These are phyloP conservation scores for Lasiodiplodia hormozganensis DNA, from an alignment of 2,329 filamentous ascomycete genomes.

Conservation along the genomic window DNA sequence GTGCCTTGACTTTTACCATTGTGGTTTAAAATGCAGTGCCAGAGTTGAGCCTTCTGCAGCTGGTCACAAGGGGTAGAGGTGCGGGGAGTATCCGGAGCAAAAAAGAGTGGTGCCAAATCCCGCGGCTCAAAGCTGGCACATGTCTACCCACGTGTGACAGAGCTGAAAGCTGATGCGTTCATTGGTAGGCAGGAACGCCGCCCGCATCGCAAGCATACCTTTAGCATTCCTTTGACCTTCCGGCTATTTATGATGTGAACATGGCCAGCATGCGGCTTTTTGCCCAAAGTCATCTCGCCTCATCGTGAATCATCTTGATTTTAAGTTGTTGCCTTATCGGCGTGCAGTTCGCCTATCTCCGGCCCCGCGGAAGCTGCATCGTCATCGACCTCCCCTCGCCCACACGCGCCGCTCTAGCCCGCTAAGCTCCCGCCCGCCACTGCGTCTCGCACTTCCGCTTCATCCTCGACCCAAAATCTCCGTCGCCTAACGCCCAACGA, in stretches of 20 bases:
- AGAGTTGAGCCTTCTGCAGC: background rate
- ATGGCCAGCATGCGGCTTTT: constrained; percentile 2
- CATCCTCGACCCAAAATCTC: background rate
- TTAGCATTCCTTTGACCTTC: background rate
- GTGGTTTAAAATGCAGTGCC: background rate
- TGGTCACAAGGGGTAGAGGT: constrained; percentile 1
- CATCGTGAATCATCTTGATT: constrained; percentile 15
- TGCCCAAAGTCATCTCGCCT: background rate
- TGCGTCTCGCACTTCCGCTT: background rate
- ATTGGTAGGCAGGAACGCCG: background rate
- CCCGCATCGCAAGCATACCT: background rate
- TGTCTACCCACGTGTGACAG: constrained; percentile 21
- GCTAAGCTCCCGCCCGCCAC: constrained; percentile 26
- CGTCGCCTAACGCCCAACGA: background rate
- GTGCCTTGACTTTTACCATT: background rate
- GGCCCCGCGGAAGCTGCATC: constrained; percentile 20
- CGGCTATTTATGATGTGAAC: background rate
- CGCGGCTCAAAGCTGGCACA: constrained; percentile 11
- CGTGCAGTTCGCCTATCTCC: constrained; percentile 13
- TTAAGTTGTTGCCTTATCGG: background rate
- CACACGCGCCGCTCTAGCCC: constrained; percentile 16
- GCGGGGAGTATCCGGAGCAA: background rate
- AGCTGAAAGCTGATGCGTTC: constrained; percentile 15
- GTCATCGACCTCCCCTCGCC: constrained; percentile 26
- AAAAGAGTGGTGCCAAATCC: constrained; percentile 10